These are phyloP conservation scores for Tulasnella sp. DNA, from an alignment of 768 basidiomycete species.

Conservation along the genomic window DNA sequence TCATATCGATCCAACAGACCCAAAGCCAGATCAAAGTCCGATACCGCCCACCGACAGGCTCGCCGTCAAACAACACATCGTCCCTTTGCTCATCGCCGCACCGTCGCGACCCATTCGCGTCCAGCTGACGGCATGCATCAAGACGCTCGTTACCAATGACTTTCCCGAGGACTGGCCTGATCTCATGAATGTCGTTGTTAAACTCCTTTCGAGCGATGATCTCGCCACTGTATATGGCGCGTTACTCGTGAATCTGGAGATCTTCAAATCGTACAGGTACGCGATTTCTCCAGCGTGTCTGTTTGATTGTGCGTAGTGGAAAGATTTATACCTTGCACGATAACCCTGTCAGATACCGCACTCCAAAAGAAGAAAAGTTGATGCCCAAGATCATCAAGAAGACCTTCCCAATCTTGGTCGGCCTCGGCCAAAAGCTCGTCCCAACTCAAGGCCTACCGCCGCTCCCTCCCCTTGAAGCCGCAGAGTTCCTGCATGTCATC, in stretches of 20 bases:
- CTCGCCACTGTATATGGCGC: constrained; percentile 72
- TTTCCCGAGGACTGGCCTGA: constrained; percentile 68
- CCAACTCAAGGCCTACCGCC: constrained; percentile 42
- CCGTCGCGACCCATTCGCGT: constrained; percentile 57
- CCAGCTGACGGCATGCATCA: constrained; percentile 64
- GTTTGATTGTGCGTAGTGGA: not conserved
- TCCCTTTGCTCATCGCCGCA: constrained; percentile 58
- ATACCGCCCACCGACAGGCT: constrained; percentile 60
- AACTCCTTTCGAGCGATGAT: constrained; percentile 48
- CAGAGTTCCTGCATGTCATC: constrained; percentile 74
- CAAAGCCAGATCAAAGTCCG: constrained; percentile 48
- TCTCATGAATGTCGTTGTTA: constrained; percentile 55
- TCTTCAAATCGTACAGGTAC: constrained; percentile 64
- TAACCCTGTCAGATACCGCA: constrained; percentile 47
- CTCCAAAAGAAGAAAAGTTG: constrained; percentile 37
- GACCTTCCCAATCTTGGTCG: constrained; percentile 64
- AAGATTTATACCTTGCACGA: not conserved
- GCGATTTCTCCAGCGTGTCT: constrained; percentile 20
- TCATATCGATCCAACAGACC: constrained; percentile 33
- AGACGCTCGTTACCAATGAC: constrained; percentile 62
- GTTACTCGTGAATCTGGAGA: constrained; percentile 64
- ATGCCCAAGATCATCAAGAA: constrained; percentile 47
- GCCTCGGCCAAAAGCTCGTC: constrained; percentile 61
- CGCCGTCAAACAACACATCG: constrained; percentile 54
- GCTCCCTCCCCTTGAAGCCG: constrained; percentile 54